Conservation (phyloP, 2,329 filamentous ascomycete genomes). For the Myriosclerotinia duriaeana region DNA sequence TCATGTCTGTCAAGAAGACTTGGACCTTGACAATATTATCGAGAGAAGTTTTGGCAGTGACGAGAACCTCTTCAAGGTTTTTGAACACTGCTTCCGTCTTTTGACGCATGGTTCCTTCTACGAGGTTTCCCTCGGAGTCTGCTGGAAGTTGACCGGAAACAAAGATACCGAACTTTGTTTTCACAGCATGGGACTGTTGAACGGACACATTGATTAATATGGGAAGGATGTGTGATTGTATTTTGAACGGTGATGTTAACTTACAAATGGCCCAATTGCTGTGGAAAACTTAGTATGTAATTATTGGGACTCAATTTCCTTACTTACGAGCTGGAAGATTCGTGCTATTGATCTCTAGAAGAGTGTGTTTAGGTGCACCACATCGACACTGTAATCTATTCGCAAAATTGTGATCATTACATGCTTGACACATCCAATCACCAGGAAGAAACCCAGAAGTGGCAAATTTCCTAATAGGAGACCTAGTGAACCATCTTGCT, state of each 20-base stretch:
- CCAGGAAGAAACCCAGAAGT: not conserved
- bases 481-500: not conserved
- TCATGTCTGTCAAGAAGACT: conserved; percentile 91
- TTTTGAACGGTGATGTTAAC: conserved; percentile 1
- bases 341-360: not conserved
- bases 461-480: no score
- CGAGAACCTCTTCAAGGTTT: conserved; percentile 81
- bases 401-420: not conserved
- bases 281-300: conserved; percentile 22
- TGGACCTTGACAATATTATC: conserved; percentile 85
- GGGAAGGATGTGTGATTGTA: not conserved
- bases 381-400: not conserved
- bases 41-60: conserved; percentile 75
- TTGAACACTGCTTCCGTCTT: conserved; percentile 64
- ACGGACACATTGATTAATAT: not conserved
- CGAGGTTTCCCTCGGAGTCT: conserved; percentile 35
- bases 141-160: conserved; percentile 55
- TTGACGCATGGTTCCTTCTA: conserved; percentile 55
- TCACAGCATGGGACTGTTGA: conserved; percentile 62
- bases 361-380: not conserved
- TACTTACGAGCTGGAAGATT: conserved; percentile 23
- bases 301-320: not conserved
- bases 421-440: not conserved
- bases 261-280: conserved; percentile 65
- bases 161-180: conserved; percentile 64